Evolutionary conservation across 2,329 filamentous ascomycete species (phyloP), one percentile per base, ranked within the genome.

Genomic region (Cordyceps tenuipes): DNA sequence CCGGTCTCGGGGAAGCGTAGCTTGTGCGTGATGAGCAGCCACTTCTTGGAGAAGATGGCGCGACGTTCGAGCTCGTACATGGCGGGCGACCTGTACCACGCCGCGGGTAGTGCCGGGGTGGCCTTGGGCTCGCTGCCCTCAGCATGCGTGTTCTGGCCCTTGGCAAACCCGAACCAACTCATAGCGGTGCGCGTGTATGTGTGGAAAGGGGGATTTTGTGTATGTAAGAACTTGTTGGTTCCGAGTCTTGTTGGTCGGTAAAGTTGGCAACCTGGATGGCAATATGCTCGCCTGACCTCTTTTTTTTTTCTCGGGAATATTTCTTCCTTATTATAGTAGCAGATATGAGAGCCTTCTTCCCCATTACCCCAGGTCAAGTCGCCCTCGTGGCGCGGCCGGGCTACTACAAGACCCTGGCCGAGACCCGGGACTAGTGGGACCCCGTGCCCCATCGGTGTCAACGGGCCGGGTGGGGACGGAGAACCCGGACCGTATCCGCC

Each of bases 1-100:
- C 65, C 64, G 0, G 62, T 44, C 10, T 66, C 62, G 7, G 62
- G 62, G 47, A 66, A 63, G 17, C 65, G 60, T 13, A 63, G 44
- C 26, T 56, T 59, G 36, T 66, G 76, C 57, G 82, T 83, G 29
- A 79, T 77, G 48, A 83, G 76, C 41, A 81, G 75, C 81, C 81
- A 83, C 65, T 79, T 78, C 64, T 76, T 75, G 44, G 81, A 84
- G 68, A 83, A 84, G 66, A 83, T 80, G 49, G 80, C 78, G 15
- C 81, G 76, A 26, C 79, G 72, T 67, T 84, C 82, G 1, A 84
- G 77, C 66, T 83, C 76, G 64, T 80, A 83, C 73, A 84, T 79
- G 62, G 78, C 76, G n/a, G 71, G 68, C 5, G 77, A 79, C 13
- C 71, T 75, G 68, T 68, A 68, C 66, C 66, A 68, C 1, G 66